Evolutionary conservation across 1,139 yeast species (phyloP), one percentile per base, ranked within the genome.

Genomic region (Diutina rugosa): DNA sequence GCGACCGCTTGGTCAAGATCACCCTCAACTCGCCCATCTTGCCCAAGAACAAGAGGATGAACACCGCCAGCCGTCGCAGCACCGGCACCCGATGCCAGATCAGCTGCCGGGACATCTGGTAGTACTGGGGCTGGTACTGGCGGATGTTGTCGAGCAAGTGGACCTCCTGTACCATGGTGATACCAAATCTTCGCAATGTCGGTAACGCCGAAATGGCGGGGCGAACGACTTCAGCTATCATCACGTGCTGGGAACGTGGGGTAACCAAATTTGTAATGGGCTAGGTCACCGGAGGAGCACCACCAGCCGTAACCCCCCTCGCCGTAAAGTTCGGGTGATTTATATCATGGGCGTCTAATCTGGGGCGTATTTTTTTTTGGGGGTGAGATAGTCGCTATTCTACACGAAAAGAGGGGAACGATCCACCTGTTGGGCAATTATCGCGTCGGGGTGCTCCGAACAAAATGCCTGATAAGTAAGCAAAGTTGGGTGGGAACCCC

Each of bases 1-100:
- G 76, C 12, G 95, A 84, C 60, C 97, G 71, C 64, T 85, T 85
- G 2, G 97, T 90, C 57, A 90, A 70, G 6, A 90, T 74, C 49
- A 90, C 93, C 56, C 93, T 68, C 32, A 90, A 69, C 63, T 89
- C 95, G 3, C 95, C 95, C 57, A 76, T 70, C 35, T 74, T 74
- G 1, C 95, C 95, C 46, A 85, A 70, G 62, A 90, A 87, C 46
- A 90, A 74, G 48, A 88, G 73, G 0, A 89, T 76, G 64, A 89
- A 77, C 45, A 90, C 96, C 0, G 91, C 83, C 1, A 95, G 84
- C 55, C 97, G 73, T 58, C 97, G 69, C n/a, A 74, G 59, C 3
- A 76, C 69, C 1, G 89, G 89, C 12, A 84, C 63, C 44, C 69
- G 68, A 64, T 80, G 78, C 90, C 90, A 85, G 18, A 82, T 70